Percentiles rank a stretch among this genome's conserved stretches.
phyloP scores from a whole-genome alignment of 805 yeast genomes.

The Candida golubevii region DNA sequence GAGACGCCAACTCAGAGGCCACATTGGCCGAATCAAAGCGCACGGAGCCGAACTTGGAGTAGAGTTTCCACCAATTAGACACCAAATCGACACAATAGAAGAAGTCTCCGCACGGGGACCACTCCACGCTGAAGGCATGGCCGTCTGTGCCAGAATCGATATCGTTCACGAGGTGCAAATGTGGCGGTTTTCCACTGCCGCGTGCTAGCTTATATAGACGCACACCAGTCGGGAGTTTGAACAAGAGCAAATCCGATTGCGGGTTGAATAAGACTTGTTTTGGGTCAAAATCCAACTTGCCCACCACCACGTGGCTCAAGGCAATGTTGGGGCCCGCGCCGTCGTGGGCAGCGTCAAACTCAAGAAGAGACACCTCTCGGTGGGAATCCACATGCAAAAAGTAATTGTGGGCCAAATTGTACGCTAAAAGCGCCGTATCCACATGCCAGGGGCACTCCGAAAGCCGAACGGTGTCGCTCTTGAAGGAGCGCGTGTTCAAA shows the following conservation, averaged over 20 bases:
- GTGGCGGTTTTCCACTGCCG: not conserved
- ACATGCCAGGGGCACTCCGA: slow-evolving; percentile 29
- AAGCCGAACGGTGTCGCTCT: slow-evolving; percentile 25
- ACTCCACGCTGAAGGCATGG: slow-evolving; percentile 8
- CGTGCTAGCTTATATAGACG: not conserved
- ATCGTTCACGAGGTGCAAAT: not conserved
- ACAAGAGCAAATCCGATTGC: slow-evolving; percentile 10
- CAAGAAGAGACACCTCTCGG: slow-evolving; percentile 24
- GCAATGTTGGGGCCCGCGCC: not conserved
- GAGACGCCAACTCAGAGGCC: slow-evolving; percentile 1
- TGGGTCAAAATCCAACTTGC: slow-evolving; percentile 4
- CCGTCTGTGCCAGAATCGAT: not conserved
- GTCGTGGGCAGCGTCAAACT: slow-evolving; percentile 8
- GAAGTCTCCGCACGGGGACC: slow-evolving; percentile 38
- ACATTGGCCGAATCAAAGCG: slow-evolving; percentile 23
- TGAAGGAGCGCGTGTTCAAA: slow-evolving; percentile 29
- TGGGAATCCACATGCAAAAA: slow-evolving; percentile 26
- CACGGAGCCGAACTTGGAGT: slow-evolving; percentile 32
- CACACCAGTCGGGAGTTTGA: not conserved
- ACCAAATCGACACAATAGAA: slow-evolving; percentile 19
- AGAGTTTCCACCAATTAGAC: slow-evolving; percentile 28
- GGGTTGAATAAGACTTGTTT: slow-evolving; percentile 14
- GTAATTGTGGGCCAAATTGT: slow-evolving; percentile 23
- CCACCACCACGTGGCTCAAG: slow-evolving; percentile 5
- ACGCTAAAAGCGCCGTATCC: slow-evolving; percentile 21